Conservation (phyloP, 768 basidiomycete species). For the Lentinus brumalis region DNA sequence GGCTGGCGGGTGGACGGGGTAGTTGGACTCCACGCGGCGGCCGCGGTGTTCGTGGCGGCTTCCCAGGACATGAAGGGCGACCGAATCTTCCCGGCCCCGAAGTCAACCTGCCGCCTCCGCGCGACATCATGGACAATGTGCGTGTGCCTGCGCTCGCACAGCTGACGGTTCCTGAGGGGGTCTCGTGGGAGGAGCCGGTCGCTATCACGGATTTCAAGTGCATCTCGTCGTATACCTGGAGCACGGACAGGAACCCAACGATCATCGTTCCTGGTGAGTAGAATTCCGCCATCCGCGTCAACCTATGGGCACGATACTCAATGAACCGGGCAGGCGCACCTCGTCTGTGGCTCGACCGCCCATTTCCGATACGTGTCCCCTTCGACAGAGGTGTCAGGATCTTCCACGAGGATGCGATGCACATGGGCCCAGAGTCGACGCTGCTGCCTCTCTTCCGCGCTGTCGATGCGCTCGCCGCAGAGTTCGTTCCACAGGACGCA, state of each 20-base stretch:
- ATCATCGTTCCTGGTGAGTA: conserved; percentile 53
- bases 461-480: conserved; percentile 41
- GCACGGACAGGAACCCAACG: conserved; percentile 41
- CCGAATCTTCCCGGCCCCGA: not conserved
- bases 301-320: too few relatives aligned
- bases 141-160: conserved; percentile 2
- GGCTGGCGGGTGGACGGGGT: too few relatives aligned
- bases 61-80: not conserved
- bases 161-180: conserved; percentile 3
- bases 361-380: conserved; percentile 52
- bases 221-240: conserved; percentile 58
- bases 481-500: not conserved
- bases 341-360: conserved; percentile 50
- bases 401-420: conserved; percentile 61
- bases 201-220: conserved; percentile 37
- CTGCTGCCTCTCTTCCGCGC: conserved; percentile 62
- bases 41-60: not conserved
- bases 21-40: not conserved
- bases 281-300: too few relatives aligned
- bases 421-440: conserved; percentile 35
- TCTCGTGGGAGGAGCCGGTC: conserved; percentile 1
- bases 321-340: conserved; percentile 52
- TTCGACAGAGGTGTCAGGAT: conserved; percentile 52
- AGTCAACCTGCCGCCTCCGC: conserved; percentile 12
- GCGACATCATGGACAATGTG: conserved; percentile 15